phyloP scores from a whole-genome alignment of 208 protist genomes.

The Phytomonas sp. region DNA sequence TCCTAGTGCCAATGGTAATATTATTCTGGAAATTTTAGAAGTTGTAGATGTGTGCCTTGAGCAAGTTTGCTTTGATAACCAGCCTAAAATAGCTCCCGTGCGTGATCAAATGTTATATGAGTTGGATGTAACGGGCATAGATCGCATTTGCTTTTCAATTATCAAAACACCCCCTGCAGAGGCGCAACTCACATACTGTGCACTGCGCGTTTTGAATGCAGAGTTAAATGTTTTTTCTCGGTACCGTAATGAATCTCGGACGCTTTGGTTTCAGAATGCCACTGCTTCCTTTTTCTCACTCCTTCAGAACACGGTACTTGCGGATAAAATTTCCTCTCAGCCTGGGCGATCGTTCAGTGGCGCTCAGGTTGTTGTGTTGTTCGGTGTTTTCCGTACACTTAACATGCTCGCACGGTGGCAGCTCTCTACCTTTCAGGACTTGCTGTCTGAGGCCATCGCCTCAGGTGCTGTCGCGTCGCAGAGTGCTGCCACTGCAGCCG shows the following conservation, averaged over 20 bases:
- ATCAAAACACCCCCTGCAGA: constrained; percentile 31
- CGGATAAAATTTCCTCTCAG: constrained; percentile 25
- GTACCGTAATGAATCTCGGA: constrained; percentile 36
- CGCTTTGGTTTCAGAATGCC: constrained; percentile 38
- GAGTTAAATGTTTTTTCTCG: constrained; percentile 34
- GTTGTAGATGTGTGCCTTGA: constrained; percentile 53
- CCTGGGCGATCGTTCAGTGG: constrained; percentile 18
- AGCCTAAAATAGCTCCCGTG: constrained; percentile 27
- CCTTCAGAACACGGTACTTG: constrained; percentile 66
- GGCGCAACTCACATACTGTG: constrained; percentile 48
- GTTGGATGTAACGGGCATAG: constrained; percentile 41
- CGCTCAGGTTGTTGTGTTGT: constrained; percentile 47
- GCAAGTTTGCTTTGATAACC: constrained; percentile 25
- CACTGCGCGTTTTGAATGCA: constrained; percentile 42
- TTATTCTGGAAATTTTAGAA: constrained; percentile 31
- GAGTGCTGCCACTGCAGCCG: constrained; percentile 9
- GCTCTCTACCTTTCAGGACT: constrained; percentile 50
- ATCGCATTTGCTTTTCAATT: constrained; percentile 62
- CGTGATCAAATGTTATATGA: constrained; percentile 64
- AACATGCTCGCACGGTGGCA: constrained; percentile 75
- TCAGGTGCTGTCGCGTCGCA: constrained; percentile 10
- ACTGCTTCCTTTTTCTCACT: constrained; percentile 56
- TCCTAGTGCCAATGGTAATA: constrained; percentile 17
- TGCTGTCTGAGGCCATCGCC: constrained; percentile 34
- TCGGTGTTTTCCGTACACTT: constrained; percentile 54